Base-by-base conservation (phyloP, 2,329 filamentous ascomycete species). In the Phyllosticta citrichinensis region DNA sequence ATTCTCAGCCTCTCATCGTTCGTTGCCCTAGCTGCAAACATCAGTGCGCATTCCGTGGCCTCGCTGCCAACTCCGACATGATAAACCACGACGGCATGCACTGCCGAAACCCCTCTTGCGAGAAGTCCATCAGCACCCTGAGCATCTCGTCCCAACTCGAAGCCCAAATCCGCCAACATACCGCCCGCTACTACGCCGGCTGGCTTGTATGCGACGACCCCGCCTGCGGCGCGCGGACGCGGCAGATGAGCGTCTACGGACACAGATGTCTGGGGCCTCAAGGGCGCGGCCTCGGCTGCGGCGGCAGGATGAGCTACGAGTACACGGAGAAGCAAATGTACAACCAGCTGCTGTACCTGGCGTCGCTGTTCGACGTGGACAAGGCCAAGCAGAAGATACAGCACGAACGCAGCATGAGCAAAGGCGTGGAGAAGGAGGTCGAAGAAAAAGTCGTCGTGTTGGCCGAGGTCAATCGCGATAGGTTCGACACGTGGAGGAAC, bases 221-320 rank as follows among this genome's bases (percentile, higher is more conserved):
- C 1, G 86, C 89, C 35, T 99, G 94, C 74, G 88, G 87, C 27
- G 88, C 86, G 70, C 87, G 90, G 61, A 97, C 94, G 2, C 84
- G 93, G 56, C 91, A 96, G 72, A 92, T 97, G 80, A 89, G 86
- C 68, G 94, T 99, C 50, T 96, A 96, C 72, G 94, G 94, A 54
- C 86, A 88, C 63, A 85, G 91, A 56, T 99, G 94, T 72, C 80
- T 97, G 5, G 94, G 94, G 0, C 90, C 93, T 17, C 87, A 87
- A 66, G 91, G 92, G 1, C 85, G 94, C 2, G 93, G 88, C 0
- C 83, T 86, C 61, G 92, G 91, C 60, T 99, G 94, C 72, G 78
- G 86, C 3, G 94, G 94, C 20, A 84, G 84, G 56, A 97, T 99
- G 92, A 79, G 83, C 22, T 97, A 92, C 72, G 91, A 95, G 76